Evolutionary conservation across 2,329 filamentous ascomycete genomes (phyloP).

Genomic region (Aureobasidium sp.): DNA sequence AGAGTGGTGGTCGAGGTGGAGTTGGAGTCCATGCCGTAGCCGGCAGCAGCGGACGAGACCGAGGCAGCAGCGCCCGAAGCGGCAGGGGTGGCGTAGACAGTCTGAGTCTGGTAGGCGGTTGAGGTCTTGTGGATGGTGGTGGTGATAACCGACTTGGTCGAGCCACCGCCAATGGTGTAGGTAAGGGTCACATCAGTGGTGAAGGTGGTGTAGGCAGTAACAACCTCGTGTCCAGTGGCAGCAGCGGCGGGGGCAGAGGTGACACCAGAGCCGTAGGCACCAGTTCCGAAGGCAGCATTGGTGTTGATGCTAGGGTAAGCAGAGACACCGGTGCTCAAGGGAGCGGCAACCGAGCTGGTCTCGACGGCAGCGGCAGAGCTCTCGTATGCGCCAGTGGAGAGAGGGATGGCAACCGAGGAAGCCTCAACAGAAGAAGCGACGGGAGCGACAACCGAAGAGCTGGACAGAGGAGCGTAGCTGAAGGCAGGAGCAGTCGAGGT

Average conservation of each 20-base stretch:
- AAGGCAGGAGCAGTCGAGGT: conserved; percentile 8
- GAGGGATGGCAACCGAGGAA: conserved; percentile 5
- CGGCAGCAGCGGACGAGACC: not conserved
- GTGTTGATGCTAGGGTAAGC: conserved; percentile 13
- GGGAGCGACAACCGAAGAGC: conserved; percentile 14
- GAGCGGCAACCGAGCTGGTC: conserved; percentile 8
- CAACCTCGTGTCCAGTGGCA: conserved; percentile 11
- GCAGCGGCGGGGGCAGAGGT: conserved; percentile 13
- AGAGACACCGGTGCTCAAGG: conserved; percentile 11
- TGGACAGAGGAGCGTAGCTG: conserved; percentile 11
- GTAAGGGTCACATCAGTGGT: conserved; percentile 24
- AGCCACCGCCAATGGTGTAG: conserved; percentile 26
- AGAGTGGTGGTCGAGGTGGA: conserved; percentile 23
- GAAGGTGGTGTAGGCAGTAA: conserved; percentile 17
- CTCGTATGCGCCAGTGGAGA: conserved; percentile 12
- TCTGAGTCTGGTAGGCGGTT: conserved; percentile 19
- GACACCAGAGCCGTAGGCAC: conserved; percentile 14
- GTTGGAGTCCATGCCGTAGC: not conserved
- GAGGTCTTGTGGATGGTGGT: conserved; percentile 28
- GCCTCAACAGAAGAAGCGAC: conserved; percentile 12
- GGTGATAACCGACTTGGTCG: conserved; percentile 22
- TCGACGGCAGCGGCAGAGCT: not conserved
- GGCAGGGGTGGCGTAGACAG: conserved; percentile 8
- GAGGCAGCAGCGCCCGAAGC: not conserved
- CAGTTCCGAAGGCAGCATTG: conserved; percentile 14